Percentiles rank a stretch among this genome's conserved stretches.
phyloP scores from a whole-genome alignment of 2,329 filamentous ascomycete genomes.

The Chaetomiaceae sp. region DNA sequence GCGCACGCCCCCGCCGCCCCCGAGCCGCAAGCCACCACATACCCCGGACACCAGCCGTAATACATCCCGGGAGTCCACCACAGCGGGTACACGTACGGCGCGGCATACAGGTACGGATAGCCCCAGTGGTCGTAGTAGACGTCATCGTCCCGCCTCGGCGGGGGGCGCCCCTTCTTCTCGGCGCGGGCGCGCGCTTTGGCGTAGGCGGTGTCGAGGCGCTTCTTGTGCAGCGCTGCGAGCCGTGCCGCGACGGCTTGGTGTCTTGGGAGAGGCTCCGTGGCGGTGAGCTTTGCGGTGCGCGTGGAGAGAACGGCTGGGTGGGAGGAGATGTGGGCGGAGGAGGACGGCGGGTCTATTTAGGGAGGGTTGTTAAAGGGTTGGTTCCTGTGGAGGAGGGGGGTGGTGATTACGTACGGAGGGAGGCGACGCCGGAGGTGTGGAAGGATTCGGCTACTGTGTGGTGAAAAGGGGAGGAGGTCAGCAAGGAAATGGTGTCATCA shows the following conservation, averaged over 20 bases:
- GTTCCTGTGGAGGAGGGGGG: background rate
- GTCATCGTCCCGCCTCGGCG: conserved; percentile 42
- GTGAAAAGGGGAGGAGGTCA: background rate
- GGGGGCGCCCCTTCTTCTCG: conserved; percentile 43
- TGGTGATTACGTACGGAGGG: conserved; percentile 35
- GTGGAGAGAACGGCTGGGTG: conserved; percentile 59
- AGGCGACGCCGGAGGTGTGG: conserved; percentile 45
- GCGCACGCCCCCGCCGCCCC: conserved; percentile 41
- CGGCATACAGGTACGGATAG: conserved; percentile 47
- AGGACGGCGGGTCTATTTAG: conserved; percentile 5
- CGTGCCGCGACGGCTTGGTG: conserved; percentile 31
- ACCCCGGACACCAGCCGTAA: conserved; percentile 40
- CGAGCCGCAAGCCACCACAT: conserved; percentile 30
- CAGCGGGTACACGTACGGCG: conserved; percentile 41
- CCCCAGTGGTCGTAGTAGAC: conserved; percentile 52
- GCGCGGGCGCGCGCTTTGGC: conserved; percentile 48
- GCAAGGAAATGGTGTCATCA: too few relatives aligned
- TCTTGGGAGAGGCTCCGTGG: background rate
- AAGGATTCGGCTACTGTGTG: conserved; percentile 39
- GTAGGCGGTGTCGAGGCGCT: conserved; percentile 52
- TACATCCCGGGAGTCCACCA: conserved; percentile 45
- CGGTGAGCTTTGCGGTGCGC: conserved; percentile 4
- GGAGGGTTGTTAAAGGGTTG: background rate
- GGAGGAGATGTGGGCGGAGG: conserved; percentile 56
- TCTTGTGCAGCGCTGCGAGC: conserved; percentile 33